A percentile compares a stretch with the other conserved stretches of the same genome.
These are phyloP conservation scores for Graphilbum sp. DNA, from an alignment of 2,329 filamentous ascomycete genomes.

Conservation along the genomic window DNA sequence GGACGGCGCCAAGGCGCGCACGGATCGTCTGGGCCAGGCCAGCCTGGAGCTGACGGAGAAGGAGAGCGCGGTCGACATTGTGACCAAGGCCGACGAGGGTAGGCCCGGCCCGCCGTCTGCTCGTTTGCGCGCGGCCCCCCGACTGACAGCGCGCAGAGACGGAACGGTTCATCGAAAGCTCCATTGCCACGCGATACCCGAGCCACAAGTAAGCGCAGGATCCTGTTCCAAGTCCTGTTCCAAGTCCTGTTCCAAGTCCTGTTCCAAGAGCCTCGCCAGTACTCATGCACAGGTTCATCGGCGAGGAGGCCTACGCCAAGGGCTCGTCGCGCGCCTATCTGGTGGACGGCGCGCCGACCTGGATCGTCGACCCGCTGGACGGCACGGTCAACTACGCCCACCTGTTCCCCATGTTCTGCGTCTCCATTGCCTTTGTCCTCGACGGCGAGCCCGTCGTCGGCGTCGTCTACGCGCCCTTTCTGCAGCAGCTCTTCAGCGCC, in stretches of 20 bases:
- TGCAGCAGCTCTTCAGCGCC: conserved; percentile 52
- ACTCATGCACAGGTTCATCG: conserved; percentile 41
- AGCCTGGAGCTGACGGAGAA: conserved; percentile 34
- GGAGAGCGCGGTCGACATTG: conserved; percentile 60
- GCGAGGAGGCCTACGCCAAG: conserved; percentile 61
- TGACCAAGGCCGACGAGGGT: conserved; percentile 63
- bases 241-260: too few species aligned
- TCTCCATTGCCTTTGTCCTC: conserved; percentile 55
- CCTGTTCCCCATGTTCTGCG: conserved; percentile 67
- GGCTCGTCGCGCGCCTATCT: conserved; percentile 52
- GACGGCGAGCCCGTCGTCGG: conserved; percentile 46
- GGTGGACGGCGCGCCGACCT: conserved; percentile 46
- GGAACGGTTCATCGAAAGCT: conserved; percentile 49
- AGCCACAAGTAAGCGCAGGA: conserved; percentile 40
- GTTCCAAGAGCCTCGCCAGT: too few species aligned
- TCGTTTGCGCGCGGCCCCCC: too few species aligned
- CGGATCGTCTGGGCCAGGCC: conserved; percentile 19
- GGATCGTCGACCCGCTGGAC: conserved; percentile 64
- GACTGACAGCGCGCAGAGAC: conserved; percentile 33
- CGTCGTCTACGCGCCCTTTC: conserved; percentile 55
- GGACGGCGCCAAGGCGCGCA: conserved; percentile 42
- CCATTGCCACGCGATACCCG: conserved; percentile 45
- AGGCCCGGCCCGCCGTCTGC: too few species aligned
- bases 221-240: background rate
- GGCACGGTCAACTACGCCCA: conserved; percentile 73